Evolutionary conservation across 2,329 filamentous ascomycete genomes (phyloP).

Genomic region (Mollisia scopiformis): DNA sequence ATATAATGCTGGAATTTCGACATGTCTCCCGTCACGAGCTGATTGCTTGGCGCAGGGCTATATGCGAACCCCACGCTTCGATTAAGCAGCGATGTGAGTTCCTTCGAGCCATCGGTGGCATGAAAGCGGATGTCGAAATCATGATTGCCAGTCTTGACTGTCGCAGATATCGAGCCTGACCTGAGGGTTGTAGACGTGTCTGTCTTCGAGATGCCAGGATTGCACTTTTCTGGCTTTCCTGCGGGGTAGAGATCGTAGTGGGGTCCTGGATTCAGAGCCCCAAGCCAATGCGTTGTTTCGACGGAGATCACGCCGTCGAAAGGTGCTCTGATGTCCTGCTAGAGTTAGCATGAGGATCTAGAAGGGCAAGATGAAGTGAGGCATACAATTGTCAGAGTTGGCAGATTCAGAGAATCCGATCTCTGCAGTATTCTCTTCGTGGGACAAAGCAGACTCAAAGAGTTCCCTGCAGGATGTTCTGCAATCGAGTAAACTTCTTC

Average conservation of each 20-base stretch:
- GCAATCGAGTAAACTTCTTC: slow-evolving; percentile 63
- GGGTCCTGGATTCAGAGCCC: slow-evolving; percentile 53
- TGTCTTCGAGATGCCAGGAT: slow-evolving; percentile 44
- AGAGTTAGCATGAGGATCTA: slow-evolving; percentile 6
- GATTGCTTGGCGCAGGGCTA: slow-evolving; percentile 53
- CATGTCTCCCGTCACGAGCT: slow-evolving; percentile 57
- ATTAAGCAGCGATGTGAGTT: slow-evolving; percentile 56
- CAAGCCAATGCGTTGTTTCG: slow-evolving; percentile 60
- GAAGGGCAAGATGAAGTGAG: not conserved
- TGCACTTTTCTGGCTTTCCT: slow-evolving; percentile 46
- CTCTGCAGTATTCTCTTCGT: slow-evolving; percentile 56
- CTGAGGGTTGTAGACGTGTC: slow-evolving; percentile 51
- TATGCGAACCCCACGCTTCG: slow-evolving; percentile 62
- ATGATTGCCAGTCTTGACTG: slow-evolving; percentile 50
- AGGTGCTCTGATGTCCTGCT: slow-evolving; percentile 56
- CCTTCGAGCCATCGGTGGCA: slow-evolving; percentile 49
- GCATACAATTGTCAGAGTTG: slow-evolving; percentile 54
- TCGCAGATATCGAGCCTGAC: slow-evolving; percentile 55
- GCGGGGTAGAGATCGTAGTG: slow-evolving; percentile 61
- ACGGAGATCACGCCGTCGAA: slow-evolving; percentile 63
- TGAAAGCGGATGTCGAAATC: slow-evolving; percentile 60
- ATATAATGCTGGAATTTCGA: slow-evolving; percentile 56
- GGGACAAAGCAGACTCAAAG: slow-evolving; percentile 58
- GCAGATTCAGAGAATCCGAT: slow-evolving; percentile 58
- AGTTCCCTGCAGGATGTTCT: slow-evolving; percentile 45